Evolutionary conservation across 148 eudicot species (phyloP), one percentile per base, ranked within the genome.

Genomic region (Rhododendron simsii): DNA sequence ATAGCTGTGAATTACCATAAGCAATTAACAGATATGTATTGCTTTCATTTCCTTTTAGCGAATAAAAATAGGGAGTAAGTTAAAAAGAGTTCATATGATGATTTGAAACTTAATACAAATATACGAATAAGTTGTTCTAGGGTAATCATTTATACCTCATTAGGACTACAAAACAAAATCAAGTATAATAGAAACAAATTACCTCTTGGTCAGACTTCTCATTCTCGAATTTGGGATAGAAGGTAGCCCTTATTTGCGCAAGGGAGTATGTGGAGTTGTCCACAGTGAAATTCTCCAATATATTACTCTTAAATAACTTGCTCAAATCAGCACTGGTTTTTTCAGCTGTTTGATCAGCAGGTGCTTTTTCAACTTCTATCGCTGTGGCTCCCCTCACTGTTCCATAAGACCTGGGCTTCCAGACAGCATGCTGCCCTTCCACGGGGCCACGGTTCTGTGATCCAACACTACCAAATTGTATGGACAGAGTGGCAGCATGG

Each of bases 131-230:
- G 9, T 59, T 35, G 39, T 81, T 20, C 45, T 37, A 39, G 23
- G 41, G 12, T 35, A 81, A 59, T 11, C 18, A 57, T 14, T 71
- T 15, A 35, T 35, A 21, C 3, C 50, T 41, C 35, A 61, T 59
- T 33, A 35, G 44, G 26, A 39, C 67, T 35, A 61, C 44, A 33
- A 0, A 55, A 80, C 69, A 11, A 61, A 30, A 57, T 41, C 2
- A n/a, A 12, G 33, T 21, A 47, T 30, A 48, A 48, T 1, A 41
- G 5, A 73, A 78, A 39, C 35, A 67, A 63, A 47, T 84, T 88
- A 97, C 99, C 98, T 97, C 99, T 88, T 93, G 98, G 88, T 97
- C 99, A 84, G 98, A 95, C 92, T 97, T 97, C 91, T 97, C 99
- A 83, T 97, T 97, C 86, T 97, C 99, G 87, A 97, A 97, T 89